Percentiles rank a stretch among this genome's conserved stretches.
These are phyloP conservation scores for Acer saccharum DNA, from an alignment of 345 rosid genomes.

Conservation along the genomic window DNA sequence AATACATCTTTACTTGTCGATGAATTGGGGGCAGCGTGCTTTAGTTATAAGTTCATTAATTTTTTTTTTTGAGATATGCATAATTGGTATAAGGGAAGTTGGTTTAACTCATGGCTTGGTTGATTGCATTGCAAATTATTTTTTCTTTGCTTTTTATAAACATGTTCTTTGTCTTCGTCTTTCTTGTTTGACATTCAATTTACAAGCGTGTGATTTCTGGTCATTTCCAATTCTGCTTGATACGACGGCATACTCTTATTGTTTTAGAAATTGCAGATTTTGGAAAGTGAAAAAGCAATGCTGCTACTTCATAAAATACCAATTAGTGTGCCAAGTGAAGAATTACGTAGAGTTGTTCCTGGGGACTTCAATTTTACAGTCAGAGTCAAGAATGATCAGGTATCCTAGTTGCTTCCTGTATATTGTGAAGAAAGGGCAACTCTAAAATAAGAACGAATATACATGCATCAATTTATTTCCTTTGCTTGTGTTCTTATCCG, in stretches of 20 bases:
- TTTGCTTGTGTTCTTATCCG: not conserved
- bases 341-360: slow-evolving; percentile 46
- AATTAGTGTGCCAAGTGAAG: slow-evolving; percentile 43
- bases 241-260: not conserved
- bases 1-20: not conserved
- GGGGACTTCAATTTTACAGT: slow-evolving; percentile 50
- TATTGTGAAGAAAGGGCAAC: too few species aligned
- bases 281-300: slow-evolving; percentile 45
- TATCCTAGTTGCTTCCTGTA: too few species aligned
- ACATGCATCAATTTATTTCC: not conserved
- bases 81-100: not conserved
- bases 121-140: not conserved
- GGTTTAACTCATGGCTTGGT: not conserved
- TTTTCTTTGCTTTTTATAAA: not conserved
- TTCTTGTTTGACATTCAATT: not conserved
- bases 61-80: not conserved
- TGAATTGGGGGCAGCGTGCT: not conserved
- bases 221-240: slow-evolving; percentile 8
- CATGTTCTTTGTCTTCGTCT: not conserved
- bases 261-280: slow-evolving; percentile 38
- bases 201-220: not conserved
- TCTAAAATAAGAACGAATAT: not conserved
- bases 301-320: slow-evolving; percentile 74
- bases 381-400: slow-evolving; percentile 39
- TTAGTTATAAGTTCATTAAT: not conserved